Conservation (phyloP, 2,329 filamentous ascomycete species). For the Didymella glomerata region DNA sequence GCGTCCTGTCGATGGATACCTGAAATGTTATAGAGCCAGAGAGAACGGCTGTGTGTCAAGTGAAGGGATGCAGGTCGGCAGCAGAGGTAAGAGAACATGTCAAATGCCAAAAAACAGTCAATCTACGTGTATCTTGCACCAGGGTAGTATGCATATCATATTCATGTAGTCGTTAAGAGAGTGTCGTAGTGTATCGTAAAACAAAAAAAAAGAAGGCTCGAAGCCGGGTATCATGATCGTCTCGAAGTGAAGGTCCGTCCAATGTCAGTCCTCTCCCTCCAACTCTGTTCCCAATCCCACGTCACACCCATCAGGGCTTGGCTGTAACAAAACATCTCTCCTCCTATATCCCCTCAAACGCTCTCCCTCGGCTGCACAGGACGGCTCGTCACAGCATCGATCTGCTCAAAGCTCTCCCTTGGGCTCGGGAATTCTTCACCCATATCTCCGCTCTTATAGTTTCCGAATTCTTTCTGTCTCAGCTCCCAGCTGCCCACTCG, state of each 20-base stretch:
- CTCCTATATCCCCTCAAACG: constrained; percentile 49
- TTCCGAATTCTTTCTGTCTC: constrained; percentile 47
- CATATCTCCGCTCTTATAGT: constrained; percentile 21
- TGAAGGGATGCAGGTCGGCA: too few relatives aligned
- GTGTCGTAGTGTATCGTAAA: constrained; percentile 1
- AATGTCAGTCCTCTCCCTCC: neutral
- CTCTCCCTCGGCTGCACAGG: constrained; percentile 59
- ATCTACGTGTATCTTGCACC: too few relatives aligned
- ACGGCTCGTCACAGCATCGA: constrained; percentile 52
- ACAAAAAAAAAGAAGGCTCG: constrained; percentile 12
- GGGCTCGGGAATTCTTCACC: constrained; percentile 36
- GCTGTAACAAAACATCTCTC: neutral
- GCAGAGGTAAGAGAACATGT: too few relatives aligned
- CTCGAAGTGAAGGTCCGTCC: constrained; percentile 28
- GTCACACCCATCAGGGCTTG: neutral
- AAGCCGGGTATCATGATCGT: constrained; percentile 43
- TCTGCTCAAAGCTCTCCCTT: constrained; percentile 57
- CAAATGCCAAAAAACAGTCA: too few relatives aligned
- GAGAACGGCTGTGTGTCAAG: too few relatives aligned
- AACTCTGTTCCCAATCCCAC: neutral
- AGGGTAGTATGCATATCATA: neutral
- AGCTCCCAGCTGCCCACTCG: constrained; percentile 67
- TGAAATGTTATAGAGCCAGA: too few relatives aligned
- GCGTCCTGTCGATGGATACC: too few relatives aligned
- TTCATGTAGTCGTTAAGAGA: neutral